A percentile compares a stretch with the other conserved stretches of the same genome.
Conservation (phyloP, 768 basidiomycete species). For the Nidula microcarpa region DNA sequence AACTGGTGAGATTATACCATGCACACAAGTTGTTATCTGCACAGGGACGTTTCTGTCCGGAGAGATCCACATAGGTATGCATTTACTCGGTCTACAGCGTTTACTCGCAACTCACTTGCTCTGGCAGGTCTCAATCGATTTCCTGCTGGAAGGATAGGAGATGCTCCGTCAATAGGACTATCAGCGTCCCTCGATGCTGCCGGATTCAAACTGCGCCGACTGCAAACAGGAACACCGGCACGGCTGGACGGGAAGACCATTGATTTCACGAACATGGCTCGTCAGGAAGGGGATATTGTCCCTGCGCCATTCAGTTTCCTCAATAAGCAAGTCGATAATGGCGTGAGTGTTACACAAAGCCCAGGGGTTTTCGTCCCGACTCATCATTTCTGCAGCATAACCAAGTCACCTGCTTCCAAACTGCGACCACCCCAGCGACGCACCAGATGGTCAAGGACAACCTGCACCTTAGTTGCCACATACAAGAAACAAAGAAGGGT, state of each 20-base stretch:
- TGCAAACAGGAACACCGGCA: constrained; percentile 88
- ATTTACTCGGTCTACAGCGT: constrained; percentile 1
- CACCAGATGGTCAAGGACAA: constrained; percentile 75
- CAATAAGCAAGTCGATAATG: constrained; percentile 65
- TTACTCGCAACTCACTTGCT: neutral
- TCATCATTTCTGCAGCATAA: constrained; percentile 42
- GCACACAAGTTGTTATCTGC: constrained; percentile 82
- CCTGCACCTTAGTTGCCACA: constrained; percentile 76
- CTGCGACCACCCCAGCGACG: constrained; percentile 67
- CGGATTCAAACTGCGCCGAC: constrained; percentile 77
- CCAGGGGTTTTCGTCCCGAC: neutral
- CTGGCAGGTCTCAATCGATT: constrained; percentile 60
- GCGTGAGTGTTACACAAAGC: constrained; percentile 36
- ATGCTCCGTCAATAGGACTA: constrained; percentile 68
- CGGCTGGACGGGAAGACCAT: constrained; percentile 70
- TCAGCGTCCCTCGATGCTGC: constrained; percentile 72
- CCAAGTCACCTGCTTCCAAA: constrained; percentile 73
- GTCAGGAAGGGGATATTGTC: constrained; percentile 62
- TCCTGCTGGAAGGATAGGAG: constrained; percentile 75
- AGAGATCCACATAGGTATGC: constrained; percentile 82
- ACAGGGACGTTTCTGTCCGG: constrained; percentile 91
- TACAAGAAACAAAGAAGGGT: constrained; percentile 89
- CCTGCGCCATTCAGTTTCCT: constrained; percentile 79
- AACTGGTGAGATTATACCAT: constrained; percentile 68
- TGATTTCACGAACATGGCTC: constrained; percentile 55